Conservation (phyloP, 331 rosid species). For the Pyrus hybrid region DNA sequence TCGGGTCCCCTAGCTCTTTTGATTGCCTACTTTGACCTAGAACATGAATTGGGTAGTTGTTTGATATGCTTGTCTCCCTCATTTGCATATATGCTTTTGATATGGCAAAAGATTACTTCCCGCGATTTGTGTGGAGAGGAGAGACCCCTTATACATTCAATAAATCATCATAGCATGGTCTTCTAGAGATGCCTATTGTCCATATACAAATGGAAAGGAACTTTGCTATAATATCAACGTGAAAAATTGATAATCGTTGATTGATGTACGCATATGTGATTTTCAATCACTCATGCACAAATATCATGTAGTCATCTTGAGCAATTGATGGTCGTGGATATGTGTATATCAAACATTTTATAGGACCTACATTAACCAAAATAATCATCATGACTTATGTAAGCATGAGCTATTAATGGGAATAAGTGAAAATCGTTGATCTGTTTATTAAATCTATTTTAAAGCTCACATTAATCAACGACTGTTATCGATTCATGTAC, state of each 20-base stretch:
- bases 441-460: too few species aligned
- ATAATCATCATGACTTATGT: too few species aligned
- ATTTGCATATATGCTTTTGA: background rate
- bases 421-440: too few species aligned
- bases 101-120: background rate
- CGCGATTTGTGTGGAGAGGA: background rate
- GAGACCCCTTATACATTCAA: background rate
- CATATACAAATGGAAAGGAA: background rate
- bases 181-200: background rate
- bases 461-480: too few species aligned
- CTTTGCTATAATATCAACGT: background rate
- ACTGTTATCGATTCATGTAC: too few species aligned
- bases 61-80: conserved; percentile 5
- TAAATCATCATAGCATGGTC: background rate
- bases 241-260: background rate
- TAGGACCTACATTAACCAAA: too few species aligned
- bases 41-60: background rate
- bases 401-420: too few species aligned
- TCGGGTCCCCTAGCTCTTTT: background rate
- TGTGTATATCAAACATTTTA: too few species aligned
- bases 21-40: background rate
- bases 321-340: too few species aligned
- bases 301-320: background rate
- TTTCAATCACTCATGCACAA: background rate
- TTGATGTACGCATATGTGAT: background rate